Conservation (phyloP, 208 protist genomes). For the Leishmania arabica region DNA sequence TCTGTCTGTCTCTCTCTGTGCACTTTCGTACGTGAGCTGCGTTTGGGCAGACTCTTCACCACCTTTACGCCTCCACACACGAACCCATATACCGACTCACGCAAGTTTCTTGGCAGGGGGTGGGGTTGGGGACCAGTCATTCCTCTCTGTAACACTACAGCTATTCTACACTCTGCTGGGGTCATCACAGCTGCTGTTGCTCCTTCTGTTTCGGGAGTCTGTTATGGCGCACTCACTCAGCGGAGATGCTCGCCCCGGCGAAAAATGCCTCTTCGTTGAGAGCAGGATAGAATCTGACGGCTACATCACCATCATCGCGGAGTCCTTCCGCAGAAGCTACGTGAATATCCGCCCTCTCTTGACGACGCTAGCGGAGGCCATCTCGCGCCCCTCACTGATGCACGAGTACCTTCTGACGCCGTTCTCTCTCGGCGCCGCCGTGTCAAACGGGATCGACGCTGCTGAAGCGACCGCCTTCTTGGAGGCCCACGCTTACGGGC, state of each 20-base stretch:
- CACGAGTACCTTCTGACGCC: conserved; percentile 98
- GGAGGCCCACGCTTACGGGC: conserved; percentile 77
- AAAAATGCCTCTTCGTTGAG: conserved; percentile 74
- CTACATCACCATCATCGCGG: conserved; percentile 66
- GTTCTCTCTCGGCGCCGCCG: conserved; percentile 97
- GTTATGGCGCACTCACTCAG: neutral
- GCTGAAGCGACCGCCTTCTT: conserved; percentile 92
- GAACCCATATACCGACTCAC: neutral
- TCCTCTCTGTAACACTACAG: neutral
- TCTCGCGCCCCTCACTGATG: conserved; percentile 93
- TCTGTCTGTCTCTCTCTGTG: too few species aligned
- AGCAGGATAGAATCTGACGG: conserved; percentile 44
- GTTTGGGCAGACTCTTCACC: neutral
- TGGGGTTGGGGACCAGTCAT: too few species aligned
- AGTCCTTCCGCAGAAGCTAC: conserved; percentile 75
- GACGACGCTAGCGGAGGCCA: conserved; percentile 93
- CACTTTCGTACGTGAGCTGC: too few species aligned
- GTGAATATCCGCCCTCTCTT: conserved; percentile 44
- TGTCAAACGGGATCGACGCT: conserved; percentile 92
- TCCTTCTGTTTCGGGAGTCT: neutral
- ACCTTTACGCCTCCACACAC: neutral
- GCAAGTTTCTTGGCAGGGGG: neutral
- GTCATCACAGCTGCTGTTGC: neutral
- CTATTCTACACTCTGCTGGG: neutral
- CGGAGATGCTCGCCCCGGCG: neutral